Percentiles rank a stretch among this genome's conserved stretches.
Conservation (phyloP, 225 moss, liverwort and hornwort genomes). For the Asterella californica region DNA sequence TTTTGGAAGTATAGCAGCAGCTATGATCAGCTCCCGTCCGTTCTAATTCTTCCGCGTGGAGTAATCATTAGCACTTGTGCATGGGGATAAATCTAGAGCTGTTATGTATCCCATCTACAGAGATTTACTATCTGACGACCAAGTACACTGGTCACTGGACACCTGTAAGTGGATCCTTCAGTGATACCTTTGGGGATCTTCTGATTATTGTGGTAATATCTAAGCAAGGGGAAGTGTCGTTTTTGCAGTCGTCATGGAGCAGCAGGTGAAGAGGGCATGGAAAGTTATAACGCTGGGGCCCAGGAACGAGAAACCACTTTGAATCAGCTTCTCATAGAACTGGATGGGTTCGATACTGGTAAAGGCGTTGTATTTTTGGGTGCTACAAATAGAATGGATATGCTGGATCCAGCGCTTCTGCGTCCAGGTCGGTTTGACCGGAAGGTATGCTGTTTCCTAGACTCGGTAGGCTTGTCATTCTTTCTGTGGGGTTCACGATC, state of each 20-base stretch:
- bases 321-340: conserved; percentile 94
- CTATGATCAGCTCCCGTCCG: too few species aligned
- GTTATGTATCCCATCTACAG: too few species aligned
- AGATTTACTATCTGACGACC: neutral
- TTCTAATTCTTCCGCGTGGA: too few species aligned
- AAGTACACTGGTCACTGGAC: neutral
- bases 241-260: conserved; percentile 80
- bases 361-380: conserved; percentile 98
- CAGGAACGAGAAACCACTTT: conserved; percentile 96
- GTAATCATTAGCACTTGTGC: too few species aligned
- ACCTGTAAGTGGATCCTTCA: neutral
- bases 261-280: conserved; percentile 94
- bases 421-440: conserved; percentile 96
- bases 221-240: neutral
- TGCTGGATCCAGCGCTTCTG: conserved; percentile 94
- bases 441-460: conserved; percentile 45
- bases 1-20: neutral
- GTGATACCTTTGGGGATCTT: neutral
- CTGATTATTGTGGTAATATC: neutral
- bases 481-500: neutral
- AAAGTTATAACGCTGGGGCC: conserved; percentile 93
- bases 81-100: too few species aligned
- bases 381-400: conserved; percentile 98
- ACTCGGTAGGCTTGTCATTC: neutral
- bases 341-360: conserved; percentile 96